phyloP scores from a whole-genome alignment of 306 rosid genomes.

The Vigna reflexopilosa region DNA sequence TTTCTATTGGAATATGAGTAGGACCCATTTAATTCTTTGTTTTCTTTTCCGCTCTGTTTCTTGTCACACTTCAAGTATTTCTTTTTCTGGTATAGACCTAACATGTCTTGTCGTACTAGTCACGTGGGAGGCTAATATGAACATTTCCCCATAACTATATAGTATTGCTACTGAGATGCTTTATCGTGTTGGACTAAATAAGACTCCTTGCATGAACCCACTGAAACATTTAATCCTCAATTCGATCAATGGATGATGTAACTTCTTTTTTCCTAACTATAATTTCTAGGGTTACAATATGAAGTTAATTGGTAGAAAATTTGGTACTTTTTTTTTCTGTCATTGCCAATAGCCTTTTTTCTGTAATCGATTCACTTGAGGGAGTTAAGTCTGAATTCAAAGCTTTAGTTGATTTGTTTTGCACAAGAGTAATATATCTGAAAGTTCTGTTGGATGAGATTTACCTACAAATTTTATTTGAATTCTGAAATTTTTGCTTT shows the following conservation, averaged over 20 bases:
- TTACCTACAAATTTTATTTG: slow-evolving; percentile 3
- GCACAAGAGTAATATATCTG: not conserved
- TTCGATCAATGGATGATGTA: not conserved
- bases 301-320: not conserved
- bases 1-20: not conserved
- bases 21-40: not conserved
- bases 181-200: not conserved
- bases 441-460: not conserved
- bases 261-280: not conserved
- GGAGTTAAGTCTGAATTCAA: not conserved
- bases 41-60: not conserved
- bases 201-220: not conserved
- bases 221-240: not conserved
- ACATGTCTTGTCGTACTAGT: not conserved
- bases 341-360: not conserved
- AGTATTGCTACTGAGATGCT: not conserved
- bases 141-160: not conserved
- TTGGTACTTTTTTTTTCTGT: not conserved
- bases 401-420: not conserved
- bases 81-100: not conserved
- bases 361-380: not conserved
- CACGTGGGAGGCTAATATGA: not conserved
- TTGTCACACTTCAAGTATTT: not conserved
- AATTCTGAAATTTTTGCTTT: not conserved
- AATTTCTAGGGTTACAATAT: not conserved